phyloP scores from a whole-genome alignment of 2,329 filamentous ascomycete species.

The Boeremia exigua region DNA sequence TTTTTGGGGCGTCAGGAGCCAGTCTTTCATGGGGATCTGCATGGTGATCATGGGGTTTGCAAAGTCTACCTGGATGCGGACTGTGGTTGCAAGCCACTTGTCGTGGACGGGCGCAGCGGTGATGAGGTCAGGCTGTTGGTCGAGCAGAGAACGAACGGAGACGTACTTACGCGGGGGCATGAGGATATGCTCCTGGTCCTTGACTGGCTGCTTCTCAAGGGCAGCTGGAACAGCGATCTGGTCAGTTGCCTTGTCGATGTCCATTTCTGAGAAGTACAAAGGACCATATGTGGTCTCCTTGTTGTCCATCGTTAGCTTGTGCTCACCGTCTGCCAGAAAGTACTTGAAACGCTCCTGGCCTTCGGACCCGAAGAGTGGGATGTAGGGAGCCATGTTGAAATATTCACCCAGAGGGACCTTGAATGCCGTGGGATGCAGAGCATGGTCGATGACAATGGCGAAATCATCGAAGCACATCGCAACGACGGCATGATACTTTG shows the following conservation, averaged over 20 bases:
- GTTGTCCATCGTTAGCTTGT: conserved; percentile 3
- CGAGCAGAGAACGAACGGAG: conserved; percentile 3
- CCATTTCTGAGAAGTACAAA: conserved; percentile 3
- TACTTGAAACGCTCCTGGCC: conserved; percentile 3
- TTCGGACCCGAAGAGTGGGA: not conserved
- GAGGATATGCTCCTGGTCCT: not conserved
- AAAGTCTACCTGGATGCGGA: conserved; percentile 10
- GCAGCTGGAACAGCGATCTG: conserved; percentile 6
- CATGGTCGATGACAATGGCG: conserved; percentile 8
- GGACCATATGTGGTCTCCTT: not conserved
- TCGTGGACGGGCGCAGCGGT: not conserved
- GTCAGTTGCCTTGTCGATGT: not conserved
- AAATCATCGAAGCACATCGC: conserved; percentile 10
- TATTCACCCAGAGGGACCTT: not conserved
- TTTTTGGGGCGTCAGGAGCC: not conserved
- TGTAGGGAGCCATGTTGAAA: conserved; percentile 1
- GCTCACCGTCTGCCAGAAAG: not conserved
- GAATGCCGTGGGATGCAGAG: not conserved
- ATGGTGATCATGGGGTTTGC: not conserved
- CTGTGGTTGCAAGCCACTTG: conserved; percentile 7
- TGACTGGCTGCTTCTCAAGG: not conserved
- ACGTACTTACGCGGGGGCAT: conserved; percentile 1
- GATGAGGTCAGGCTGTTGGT: conserved; percentile 1
- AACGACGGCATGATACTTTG: conserved; percentile 6
- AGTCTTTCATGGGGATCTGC: conserved; percentile 9